phyloP scores from a whole-genome alignment of 495 filamentous ascomycete species.

The Penicillium ucsense region DNA sequence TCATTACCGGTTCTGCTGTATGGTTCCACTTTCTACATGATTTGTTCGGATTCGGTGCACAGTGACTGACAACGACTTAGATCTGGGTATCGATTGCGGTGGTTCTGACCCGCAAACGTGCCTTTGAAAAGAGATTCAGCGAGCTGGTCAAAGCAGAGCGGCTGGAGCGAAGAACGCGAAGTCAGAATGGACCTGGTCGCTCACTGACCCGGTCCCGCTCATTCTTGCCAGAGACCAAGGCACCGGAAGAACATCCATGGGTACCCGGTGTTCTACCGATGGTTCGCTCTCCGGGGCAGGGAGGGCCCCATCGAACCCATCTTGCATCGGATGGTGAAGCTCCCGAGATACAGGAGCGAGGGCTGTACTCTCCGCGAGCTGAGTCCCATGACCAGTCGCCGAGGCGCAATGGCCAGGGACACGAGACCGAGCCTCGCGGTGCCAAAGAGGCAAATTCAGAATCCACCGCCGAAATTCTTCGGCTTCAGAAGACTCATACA shows the following conservation, averaged over 20 bases:
- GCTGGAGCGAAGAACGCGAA: background rate
- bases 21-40: background rate
- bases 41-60: background rate
- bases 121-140: background rate
- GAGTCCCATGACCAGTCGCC: background rate
- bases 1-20: conserved; percentile 1
- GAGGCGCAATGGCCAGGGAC: too few species aligned
- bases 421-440: too few species aligned
- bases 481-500: background rate
- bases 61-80: background rate
- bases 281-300: background rate
- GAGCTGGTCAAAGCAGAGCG: conserved; percentile 1
- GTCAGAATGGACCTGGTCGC: background rate
- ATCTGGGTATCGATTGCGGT: conserved; percentile 2
- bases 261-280: background rate
- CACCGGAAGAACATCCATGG: background rate
- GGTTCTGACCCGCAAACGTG: background rate
- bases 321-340: too few species aligned
- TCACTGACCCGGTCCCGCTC: background rate
- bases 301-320: background rate
- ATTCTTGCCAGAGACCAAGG: background rate
- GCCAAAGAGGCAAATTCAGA: too few species aligned
- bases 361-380: background rate
- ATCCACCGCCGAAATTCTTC: background rate
- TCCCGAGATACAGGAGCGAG: background rate